These are phyloP conservation scores for Sporothrix sp. DNA, from an alignment of 2,329 filamentous ascomycete genomes.

Conservation along the genomic window DNA sequence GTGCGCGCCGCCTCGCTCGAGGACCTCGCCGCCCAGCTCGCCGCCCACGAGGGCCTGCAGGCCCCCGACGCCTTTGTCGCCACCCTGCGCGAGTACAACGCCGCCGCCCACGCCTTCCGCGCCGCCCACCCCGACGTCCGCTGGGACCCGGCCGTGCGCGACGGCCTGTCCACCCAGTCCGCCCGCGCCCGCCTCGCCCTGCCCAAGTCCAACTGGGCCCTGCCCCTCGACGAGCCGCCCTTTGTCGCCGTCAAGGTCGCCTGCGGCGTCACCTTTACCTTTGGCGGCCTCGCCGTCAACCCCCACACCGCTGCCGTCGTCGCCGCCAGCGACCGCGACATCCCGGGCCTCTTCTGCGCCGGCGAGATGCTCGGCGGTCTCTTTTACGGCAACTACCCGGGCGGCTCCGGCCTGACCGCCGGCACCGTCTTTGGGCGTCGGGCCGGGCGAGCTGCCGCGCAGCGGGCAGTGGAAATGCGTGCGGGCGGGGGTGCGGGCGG, in stretches of 20 bases:
- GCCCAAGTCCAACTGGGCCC: slow-evolving; percentile 57
- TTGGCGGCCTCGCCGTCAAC: slow-evolving; percentile 51
- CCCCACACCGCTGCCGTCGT: slow-evolving; percentile 45
- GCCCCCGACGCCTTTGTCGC: slow-evolving; percentile 37
- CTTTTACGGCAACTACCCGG: slow-evolving; percentile 55
- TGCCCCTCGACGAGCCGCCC: slow-evolving; percentile 45
- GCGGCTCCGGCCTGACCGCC: slow-evolving; percentile 51
- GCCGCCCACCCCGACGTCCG: slow-evolving; percentile 33
- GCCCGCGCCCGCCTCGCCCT: slow-evolving; percentile 31
- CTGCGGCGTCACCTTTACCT: slow-evolving; percentile 59
- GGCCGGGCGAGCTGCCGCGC: slow-evolving; percentile 19
- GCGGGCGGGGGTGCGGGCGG: not conserved
- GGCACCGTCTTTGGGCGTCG: slow-evolving; percentile 42
- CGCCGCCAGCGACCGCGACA: slow-evolving; percentile 32
- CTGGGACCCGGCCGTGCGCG: slow-evolving; percentile 52
- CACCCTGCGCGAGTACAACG: slow-evolving; percentile 48
- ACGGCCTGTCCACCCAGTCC: slow-evolving; percentile 53
- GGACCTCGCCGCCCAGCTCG: slow-evolving; percentile 44
- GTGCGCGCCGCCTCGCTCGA: slow-evolving; percentile 41
- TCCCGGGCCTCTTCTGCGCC: slow-evolving; percentile 48
- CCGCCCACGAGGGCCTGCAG: slow-evolving; percentile 35
- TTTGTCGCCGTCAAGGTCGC: slow-evolving; percentile 56
- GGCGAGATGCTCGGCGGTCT: slow-evolving; percentile 59
- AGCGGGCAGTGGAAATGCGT: not conserved
- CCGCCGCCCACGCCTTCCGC: slow-evolving; percentile 39